Evolutionary conservation across 2,329 filamentous ascomycete genomes (phyloP).

Genomic region (Pyrenophora teres): DNA sequence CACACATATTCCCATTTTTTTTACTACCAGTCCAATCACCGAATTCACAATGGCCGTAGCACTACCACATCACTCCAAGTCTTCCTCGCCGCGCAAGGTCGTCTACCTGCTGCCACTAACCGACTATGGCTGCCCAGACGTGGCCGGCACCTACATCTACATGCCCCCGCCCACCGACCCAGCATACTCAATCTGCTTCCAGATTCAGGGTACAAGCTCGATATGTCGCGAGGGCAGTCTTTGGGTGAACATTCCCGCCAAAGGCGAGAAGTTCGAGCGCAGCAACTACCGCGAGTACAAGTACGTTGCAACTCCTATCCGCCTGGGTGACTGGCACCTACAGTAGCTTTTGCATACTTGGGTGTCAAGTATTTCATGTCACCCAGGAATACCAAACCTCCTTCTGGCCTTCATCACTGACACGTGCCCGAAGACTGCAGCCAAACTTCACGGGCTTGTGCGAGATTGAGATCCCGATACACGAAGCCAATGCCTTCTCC

Average conservation of each 20-base stretch:
- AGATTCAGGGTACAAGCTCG: conserved; percentile 91
- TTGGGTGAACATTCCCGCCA: conserved; percentile 92
- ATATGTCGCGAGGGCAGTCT: conserved; percentile 93
- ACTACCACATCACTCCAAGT: conserved; percentile 15
- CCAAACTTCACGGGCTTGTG: conserved; percentile 93
- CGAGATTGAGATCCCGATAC: conserved; percentile 85
- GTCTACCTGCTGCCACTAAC: conserved; percentile 90
- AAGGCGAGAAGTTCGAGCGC: conserved; percentile 75
- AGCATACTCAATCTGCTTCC: conserved; percentile 79
- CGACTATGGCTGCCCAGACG: conserved; percentile 88
- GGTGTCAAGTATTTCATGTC: too few species aligned
- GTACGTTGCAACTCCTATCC: conserved; percentile 58
- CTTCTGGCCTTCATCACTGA: conserved; percentile 15
- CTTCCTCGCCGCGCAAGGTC: conserved; percentile 31
- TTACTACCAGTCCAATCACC: conserved; percentile 20
- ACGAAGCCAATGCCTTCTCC: conserved; percentile 82
- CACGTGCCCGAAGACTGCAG: conserved; percentile 65
- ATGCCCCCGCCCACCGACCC: conserved; percentile 77
- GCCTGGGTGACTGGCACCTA: too few species aligned
- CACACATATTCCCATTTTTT: conserved; percentile 22
- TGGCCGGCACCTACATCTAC: conserved; percentile 90
- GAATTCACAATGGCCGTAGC: conserved; percentile 31
- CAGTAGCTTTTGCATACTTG: too few species aligned
- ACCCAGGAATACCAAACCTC: not conserved
- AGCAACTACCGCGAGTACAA: conserved; percentile 84